Evolutionary conservation across 2,329 filamentous ascomycete species (phyloP).

Genomic region (Penicillium sp.): DNA sequence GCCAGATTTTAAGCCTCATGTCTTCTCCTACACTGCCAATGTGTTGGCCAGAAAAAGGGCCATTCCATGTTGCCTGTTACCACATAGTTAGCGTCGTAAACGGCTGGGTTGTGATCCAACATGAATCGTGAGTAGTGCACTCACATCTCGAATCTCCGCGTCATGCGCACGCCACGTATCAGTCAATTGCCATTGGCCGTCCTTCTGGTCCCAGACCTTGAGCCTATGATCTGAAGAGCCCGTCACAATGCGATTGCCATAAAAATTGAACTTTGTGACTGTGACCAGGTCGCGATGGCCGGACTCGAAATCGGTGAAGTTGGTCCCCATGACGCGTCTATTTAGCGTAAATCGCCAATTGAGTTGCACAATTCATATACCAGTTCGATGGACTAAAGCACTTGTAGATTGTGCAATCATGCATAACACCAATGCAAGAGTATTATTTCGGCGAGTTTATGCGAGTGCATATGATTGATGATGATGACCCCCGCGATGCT

Average conservation of each 20-base stretch:
- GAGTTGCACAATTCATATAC: background rate
- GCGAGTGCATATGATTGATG: too few species aligned
- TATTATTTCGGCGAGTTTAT: too few species aligned
- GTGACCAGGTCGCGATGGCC: conserved; percentile 65
- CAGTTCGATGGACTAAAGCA: background rate
- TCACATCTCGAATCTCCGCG: conserved; percentile 82
- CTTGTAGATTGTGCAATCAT: background rate
- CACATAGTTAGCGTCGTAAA: background rate
- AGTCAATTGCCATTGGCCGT: conserved; percentile 71
- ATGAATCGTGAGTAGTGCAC: conserved; percentile 22
- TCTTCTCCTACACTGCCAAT: conserved; percentile 86
- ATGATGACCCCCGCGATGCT: conserved; percentile 8
- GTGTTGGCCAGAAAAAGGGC: conserved; percentile 82
- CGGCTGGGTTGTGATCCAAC: background rate
- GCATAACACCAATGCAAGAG: background rate
- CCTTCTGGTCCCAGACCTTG: conserved; percentile 78
- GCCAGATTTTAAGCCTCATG: conserved; percentile 87
- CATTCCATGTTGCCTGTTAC: conserved; percentile 81
- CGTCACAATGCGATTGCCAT: conserved; percentile 86
- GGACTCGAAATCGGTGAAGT: conserved; percentile 42
- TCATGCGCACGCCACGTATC: conserved; percentile 90
- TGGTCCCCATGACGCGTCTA: conserved; percentile 26
- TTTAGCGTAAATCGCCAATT: background rate
- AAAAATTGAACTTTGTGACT: conserved; percentile 84
- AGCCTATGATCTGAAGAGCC: conserved; percentile 90